These are phyloP conservation scores for Vigna reflexopilosa DNA, from an alignment of 306 rosid species.

Conservation along the genomic window DNA sequence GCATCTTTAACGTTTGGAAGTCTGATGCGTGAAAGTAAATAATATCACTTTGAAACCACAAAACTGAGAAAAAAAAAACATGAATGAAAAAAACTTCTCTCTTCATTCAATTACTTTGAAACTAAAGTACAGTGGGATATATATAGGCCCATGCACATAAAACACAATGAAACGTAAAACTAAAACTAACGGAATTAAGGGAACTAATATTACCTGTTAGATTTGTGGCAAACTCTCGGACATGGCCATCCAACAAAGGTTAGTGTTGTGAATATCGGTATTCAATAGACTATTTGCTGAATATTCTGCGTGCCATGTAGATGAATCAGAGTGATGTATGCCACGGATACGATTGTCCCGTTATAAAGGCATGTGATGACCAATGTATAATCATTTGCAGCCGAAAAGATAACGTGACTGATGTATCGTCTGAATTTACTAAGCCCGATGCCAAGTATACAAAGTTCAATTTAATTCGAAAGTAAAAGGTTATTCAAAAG, in stretches of 20 bases:
- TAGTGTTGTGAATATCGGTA: neutral
- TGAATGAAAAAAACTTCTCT: no score
- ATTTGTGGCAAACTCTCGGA: slow-evolving; percentile 13
- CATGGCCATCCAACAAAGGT: neutral
- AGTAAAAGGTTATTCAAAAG: neutral
- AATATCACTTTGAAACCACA: no score
- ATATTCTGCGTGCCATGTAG: neutral
- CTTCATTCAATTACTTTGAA: no score
- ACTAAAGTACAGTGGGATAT: no score
- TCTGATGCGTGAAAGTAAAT: no score
- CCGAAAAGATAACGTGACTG: neutral
- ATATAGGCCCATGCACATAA: no score
- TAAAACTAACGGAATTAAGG: no score
- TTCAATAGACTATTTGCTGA: neutral
- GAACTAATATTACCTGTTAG: neutral
- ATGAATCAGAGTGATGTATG: no score
- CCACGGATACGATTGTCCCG: neutral
- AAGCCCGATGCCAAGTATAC: neutral
- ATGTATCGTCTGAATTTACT: slow-evolving; percentile 4
- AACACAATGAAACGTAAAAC: no score
- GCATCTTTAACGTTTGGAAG: no score
- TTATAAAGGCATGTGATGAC: neutral
- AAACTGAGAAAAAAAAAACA: no score
- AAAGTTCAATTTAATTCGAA: neutral
- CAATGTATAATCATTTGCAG: neutral